phyloP scores from a whole-genome alignment of 768 basidiomycete species.

The Pilatotrama ljubarskyi region DNA sequence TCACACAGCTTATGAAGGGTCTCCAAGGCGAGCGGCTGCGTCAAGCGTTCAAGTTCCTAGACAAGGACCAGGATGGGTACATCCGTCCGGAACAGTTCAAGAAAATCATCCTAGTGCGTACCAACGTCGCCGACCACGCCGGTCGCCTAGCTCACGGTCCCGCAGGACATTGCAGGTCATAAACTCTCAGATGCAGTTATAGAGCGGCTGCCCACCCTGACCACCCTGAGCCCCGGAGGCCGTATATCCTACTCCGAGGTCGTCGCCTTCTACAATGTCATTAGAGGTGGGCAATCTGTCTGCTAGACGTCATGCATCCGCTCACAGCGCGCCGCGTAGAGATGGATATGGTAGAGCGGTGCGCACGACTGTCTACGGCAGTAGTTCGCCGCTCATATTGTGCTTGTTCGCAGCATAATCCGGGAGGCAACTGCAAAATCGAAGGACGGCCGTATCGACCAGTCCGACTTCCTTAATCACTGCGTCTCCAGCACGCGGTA shows the following conservation, averaged over 20 bases:
- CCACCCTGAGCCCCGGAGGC: constrained; percentile 84
- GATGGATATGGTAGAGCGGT: constrained; percentile 97
- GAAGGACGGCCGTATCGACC: constrained; percentile 94
- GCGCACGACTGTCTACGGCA: constrained; percentile 21
- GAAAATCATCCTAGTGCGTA: constrained; percentile 83
- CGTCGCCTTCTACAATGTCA: constrained; percentile 94
- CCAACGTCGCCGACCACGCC: neutral
- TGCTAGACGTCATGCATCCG: neutral
- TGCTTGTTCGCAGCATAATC: constrained; percentile 57
- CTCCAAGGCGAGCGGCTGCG: constrained; percentile 96
- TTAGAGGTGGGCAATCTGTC: constrained; percentile 60
- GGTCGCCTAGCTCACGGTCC: neutral
- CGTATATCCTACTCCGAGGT: constrained; percentile 97
- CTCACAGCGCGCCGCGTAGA: constrained; percentile 42
- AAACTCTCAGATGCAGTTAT: constrained; percentile 94
- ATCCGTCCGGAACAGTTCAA: constrained; percentile 94
- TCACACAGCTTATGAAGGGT: constrained; percentile 98
- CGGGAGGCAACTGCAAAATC: constrained; percentile 87
- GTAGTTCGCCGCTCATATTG: constrained; percentile 1
- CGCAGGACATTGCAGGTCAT: constrained; percentile 92
- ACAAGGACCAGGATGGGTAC: constrained; percentile 89
- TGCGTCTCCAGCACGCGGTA: constrained; percentile 86
- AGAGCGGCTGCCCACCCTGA: constrained; percentile 89
- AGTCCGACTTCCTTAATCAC: constrained; percentile 93
- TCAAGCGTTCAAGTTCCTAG: constrained; percentile 92